Percentiles rank a stretch among this genome's conserved stretches.
These are phyloP conservation scores for Akanthomyces lecanii DNA, from an alignment of 2,329 filamentous ascomycete genomes.

Conservation along the genomic window DNA sequence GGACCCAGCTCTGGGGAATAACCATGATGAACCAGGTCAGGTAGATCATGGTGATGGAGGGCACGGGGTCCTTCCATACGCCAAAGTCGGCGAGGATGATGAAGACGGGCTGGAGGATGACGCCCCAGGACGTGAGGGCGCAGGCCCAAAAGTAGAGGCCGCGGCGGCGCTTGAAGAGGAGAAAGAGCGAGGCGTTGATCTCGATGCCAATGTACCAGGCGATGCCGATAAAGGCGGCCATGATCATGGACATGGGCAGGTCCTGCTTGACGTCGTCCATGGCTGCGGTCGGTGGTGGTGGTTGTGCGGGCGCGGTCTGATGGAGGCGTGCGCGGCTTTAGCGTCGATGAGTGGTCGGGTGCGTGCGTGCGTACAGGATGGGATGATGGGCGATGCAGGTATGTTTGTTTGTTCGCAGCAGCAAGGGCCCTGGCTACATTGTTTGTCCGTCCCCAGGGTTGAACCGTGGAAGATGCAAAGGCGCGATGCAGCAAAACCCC, in stretches of 20 bases:
- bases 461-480: too few species aligned
- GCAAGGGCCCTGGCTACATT: too few species aligned
- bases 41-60: constrained; percentile 21
- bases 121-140: constrained; percentile 27
- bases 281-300: constrained; percentile 16
- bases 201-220: constrained; percentile 31
- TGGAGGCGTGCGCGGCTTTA: not conserved
- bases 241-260: constrained; percentile 29
- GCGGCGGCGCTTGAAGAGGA: constrained; percentile 27
- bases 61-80: constrained; percentile 18
- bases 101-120: constrained; percentile 35
- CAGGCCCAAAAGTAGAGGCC: constrained; percentile 34
- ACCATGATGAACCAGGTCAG: constrained; percentile 42
- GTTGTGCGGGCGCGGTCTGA: not conserved
- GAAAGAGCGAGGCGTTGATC: constrained; percentile 27
- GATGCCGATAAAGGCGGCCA: constrained; percentile 34
- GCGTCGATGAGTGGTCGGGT: not conserved
- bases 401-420: not conserved
- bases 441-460: too few species aligned
- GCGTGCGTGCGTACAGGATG: too few species aligned
- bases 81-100: constrained; percentile 38
- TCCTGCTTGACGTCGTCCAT: constrained; percentile 22
- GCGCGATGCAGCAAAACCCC: too few species aligned
- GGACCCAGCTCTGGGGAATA: constrained; percentile 53
- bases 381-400: not conserved